Conservation (phyloP, 2,329 filamentous ascomycete genomes). For the Dothistroma pini region DNA sequence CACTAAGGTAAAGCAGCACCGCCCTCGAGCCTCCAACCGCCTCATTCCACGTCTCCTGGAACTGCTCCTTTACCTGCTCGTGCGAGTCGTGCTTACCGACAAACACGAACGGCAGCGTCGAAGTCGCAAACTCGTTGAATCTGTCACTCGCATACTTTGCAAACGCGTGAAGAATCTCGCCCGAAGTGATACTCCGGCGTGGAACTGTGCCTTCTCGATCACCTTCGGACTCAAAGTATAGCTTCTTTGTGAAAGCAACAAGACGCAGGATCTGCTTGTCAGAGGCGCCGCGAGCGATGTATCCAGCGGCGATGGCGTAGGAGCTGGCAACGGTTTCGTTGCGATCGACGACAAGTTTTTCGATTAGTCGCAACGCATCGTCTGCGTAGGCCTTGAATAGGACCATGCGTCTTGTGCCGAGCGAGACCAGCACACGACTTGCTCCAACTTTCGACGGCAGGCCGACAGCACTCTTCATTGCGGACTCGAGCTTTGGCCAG, state of each 20-base stretch:
- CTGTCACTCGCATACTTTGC: slow-evolving; percentile 86
- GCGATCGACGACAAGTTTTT: slow-evolving; percentile 79
- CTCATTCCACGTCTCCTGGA: slow-evolving; percentile 81
- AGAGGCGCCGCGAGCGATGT: slow-evolving; percentile 66
- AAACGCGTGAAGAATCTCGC: slow-evolving; percentile 77
- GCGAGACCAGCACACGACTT: slow-evolving; percentile 74
- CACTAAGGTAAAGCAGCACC: slow-evolving; percentile 76
- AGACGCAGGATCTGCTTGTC: slow-evolving; percentile 56
- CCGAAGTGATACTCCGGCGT: slow-evolving; percentile 62
- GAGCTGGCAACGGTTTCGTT: slow-evolving; percentile 91
- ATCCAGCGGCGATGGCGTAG: slow-evolving; percentile 83
- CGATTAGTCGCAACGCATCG: slow-evolving; percentile 70
- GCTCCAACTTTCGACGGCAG: slow-evolving; percentile 94
- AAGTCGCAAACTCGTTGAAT: slow-evolving; percentile 71
- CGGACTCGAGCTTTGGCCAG: slow-evolving; percentile 66
- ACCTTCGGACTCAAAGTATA: slow-evolving; percentile 82
- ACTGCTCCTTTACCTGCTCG: slow-evolving; percentile 73
- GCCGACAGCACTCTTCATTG: slow-evolving; percentile 81
- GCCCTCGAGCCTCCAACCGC: slow-evolving; percentile 82
- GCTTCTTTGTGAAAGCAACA: slow-evolving; percentile 55
- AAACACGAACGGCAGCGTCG: slow-evolving; percentile 82
- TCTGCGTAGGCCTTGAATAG: slow-evolving; percentile 73
- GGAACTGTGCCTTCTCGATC: slow-evolving; percentile 47
- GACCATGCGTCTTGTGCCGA: slow-evolving; percentile 74
- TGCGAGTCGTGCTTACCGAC: slow-evolving; percentile 82